Conservation (phyloP, 352 stramenopile species). For the Globisporangium emineosum region DNA sequence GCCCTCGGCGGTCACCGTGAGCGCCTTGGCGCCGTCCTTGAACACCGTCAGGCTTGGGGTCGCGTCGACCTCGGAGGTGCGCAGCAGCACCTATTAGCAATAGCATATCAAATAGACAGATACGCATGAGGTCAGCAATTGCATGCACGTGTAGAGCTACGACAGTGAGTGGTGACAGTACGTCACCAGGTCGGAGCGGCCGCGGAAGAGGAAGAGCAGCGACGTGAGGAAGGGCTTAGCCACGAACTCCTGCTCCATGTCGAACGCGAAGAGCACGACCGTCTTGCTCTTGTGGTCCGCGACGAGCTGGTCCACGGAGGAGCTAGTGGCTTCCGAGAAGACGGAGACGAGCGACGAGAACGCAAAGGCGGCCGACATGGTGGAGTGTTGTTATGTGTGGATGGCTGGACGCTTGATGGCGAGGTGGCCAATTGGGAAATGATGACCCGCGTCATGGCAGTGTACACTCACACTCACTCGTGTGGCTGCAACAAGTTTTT, state of each 20-base stretch:
- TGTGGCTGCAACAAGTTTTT: neutral
- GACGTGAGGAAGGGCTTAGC: constrained; percentile 47
- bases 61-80: constrained; percentile 29
- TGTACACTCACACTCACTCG: neutral
- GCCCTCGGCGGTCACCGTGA: constrained; percentile 36
- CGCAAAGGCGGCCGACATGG: constrained; percentile 15
- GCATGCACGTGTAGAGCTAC: neutral
- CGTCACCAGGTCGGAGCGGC: constrained; percentile 58
- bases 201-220: constrained; percentile 58
- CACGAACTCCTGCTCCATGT: constrained; percentile 31
- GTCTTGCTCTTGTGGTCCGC: constrained; percentile 23
- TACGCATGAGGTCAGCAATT: neutral
- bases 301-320: constrained; percentile 27
- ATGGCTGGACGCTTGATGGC: neutral
- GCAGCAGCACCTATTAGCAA: constrained; percentile 36
- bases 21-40: constrained; percentile 39
- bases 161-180: neutral
- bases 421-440: neutral
- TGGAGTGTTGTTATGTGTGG: neutral
- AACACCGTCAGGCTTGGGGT: constrained; percentile 45
- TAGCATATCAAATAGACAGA: constrained; percentile 12
- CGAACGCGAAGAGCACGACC: constrained; percentile 32
- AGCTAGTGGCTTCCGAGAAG: neutral
- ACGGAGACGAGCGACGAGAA: constrained; percentile 12
- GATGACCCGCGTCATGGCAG: neutral